Evolutionary conservation across 805 yeast species (phyloP), one percentile per base, ranked within the genome.

Genomic region (Brettanomyces custersianus): DNA sequence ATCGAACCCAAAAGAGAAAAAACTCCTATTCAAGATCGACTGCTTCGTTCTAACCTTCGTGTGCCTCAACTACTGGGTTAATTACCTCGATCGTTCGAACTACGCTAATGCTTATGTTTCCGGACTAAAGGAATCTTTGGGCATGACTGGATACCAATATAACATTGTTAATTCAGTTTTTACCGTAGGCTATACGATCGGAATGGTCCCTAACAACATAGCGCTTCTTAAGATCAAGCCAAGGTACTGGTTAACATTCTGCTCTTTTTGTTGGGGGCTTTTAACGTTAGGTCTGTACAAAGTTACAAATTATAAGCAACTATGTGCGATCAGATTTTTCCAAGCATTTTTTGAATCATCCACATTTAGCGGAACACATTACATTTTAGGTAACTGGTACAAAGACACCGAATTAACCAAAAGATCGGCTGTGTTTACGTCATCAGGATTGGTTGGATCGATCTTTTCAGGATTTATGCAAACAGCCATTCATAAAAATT

Each of bases 321-420:
- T 74, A 18, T 69, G 73, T 54, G 77, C 57, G 2, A 59, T 77
- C 16, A 56, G 83, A 34, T 76, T 77, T 45, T 69, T 76, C 45
- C 73, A 68, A 40, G 84, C 75, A 3, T 41, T 70, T 3, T 73
- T 75, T 45, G 84, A 77, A 51, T 63, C 76, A 30, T 66, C 72
- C 23, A 70, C 79, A 0, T 74, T 70, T 58, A 77, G 82, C 11
- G 75, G 74, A n/a, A 60, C 72, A 37, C 80, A 75, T 43, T 74
- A 70, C 42, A 55, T 74, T 33, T 56, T 65, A 46, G 84, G 81
- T 11, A 62, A 70, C 9, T 74, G 70, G 66, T 73, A 72, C 52
- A 66, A 66, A 45, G 60, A 72, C 35, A 60, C 63, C 32, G 80
- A 79, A 54, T 61, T 74, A 36, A 65, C 71, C 33, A 63, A 80